Conservation (phyloP, 1,284 basidiomycete species). For the Cystobasidium sp. region DNA sequence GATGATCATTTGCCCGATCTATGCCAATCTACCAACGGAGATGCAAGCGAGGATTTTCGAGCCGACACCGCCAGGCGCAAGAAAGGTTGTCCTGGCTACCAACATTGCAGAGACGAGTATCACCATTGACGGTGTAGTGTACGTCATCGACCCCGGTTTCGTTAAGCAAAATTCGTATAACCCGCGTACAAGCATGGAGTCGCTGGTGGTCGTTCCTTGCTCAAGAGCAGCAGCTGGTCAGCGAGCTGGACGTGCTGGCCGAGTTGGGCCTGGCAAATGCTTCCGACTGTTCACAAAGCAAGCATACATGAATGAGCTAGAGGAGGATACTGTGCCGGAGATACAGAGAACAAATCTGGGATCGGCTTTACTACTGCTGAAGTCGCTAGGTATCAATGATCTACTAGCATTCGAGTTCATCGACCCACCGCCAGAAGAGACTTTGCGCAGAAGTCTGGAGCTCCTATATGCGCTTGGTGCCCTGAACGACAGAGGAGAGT, state of each 20-base stretch:
- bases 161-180: constrained; percentile 98
- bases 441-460: constrained; percentile 93
- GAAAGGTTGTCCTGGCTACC: constrained; percentile 96
- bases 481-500: constrained; percentile 91
- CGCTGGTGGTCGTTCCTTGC: constrained; percentile 91
- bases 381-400: constrained; percentile 68
- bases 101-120: constrained; percentile 99
- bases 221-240: constrained; percentile 97
- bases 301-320: constrained; percentile 67
- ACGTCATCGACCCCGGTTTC: constrained; percentile 96
- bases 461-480: constrained; percentile 93
- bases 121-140: constrained; percentile 96
- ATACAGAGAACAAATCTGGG: constrained; percentile 63
- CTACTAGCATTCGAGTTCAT: constrained; percentile 68
- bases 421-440: constrained; percentile 83
- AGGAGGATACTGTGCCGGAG: constrained; percentile 67
- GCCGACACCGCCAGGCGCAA: constrained; percentile 91
- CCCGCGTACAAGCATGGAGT: constrained; percentile 94
- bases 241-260: constrained; percentile 92
- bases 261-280: constrained; percentile 97
- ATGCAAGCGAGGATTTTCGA: constrained; percentile 99
- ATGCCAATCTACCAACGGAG: constrained; percentile 95
- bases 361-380: constrained; percentile 66
- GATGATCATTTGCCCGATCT: constrained; percentile 94
- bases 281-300: constrained; percentile 78